These are phyloP conservation scores for Misopates orontium DNA, from an alignment of 257 asterid genomes.

Conservation along the genomic window DNA sequence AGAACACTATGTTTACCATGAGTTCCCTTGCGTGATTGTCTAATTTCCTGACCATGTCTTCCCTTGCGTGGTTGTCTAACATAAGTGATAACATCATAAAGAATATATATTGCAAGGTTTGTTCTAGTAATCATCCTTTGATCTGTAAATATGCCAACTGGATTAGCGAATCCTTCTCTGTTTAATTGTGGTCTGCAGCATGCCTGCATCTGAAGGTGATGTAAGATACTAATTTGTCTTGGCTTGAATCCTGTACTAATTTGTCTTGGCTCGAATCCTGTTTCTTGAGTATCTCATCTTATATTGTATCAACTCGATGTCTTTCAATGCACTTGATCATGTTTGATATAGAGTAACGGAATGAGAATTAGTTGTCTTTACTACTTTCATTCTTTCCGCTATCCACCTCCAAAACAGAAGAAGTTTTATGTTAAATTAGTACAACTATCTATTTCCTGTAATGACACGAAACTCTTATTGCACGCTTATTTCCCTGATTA, in stretches of 20 bases:
- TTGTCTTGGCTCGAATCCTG: too few species aligned
- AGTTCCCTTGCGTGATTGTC: slow-evolving; percentile 3
- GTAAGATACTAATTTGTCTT: slow-evolving; percentile 11
- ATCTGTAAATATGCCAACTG: not conserved
- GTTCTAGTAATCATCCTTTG: not conserved
- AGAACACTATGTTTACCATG: not conserved
- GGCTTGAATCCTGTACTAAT: slow-evolving; percentile 1
- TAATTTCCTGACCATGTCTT: too few species aligned
- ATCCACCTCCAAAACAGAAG: slow-evolving; percentile 22
- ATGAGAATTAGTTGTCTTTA: slow-evolving; percentile 9
- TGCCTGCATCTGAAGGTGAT: slow-evolving; percentile 1
- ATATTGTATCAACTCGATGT: not conserved
- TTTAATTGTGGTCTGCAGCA: not conserved
- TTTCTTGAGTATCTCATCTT: not conserved
- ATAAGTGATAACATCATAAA: slow-evolving; percentile 2
- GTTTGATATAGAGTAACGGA: slow-evolving; percentile 7
- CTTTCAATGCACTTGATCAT: not conserved
- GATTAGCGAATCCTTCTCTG: not conserved
- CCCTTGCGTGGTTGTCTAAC: too few species aligned
- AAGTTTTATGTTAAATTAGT: too few species aligned
- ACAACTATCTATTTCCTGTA: too few species aligned
- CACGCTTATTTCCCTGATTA: slow-evolving; percentile 6
- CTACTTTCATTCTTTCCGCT: slow-evolving; percentile 14
- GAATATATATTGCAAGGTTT: slow-evolving; percentile 14
- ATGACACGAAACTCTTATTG: too few species aligned